Percentiles rank a stretch among this genome's conserved stretches.
phyloP scores from a whole-genome alignment of 441 rosid species.

The Erysimum pusillum region DNA sequence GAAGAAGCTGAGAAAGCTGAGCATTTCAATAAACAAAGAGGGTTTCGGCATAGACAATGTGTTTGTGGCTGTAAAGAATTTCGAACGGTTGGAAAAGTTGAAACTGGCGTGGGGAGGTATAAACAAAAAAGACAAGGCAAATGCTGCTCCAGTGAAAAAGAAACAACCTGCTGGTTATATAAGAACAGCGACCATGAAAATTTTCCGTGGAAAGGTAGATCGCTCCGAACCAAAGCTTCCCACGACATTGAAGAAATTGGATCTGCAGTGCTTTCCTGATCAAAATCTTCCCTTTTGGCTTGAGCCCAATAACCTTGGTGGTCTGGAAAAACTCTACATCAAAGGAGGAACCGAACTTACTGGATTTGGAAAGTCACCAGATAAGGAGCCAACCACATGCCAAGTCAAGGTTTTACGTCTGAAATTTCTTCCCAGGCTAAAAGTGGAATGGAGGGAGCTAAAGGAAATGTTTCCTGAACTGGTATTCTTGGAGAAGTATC shows the following conservation, averaged over 20 bases:
- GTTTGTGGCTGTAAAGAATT: neutral
- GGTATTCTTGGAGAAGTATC: slow-evolving; percentile 53
- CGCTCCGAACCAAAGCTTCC: slow-evolving; percentile 42
- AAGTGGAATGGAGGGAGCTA: slow-evolving; percentile 54
- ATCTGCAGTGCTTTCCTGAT: slow-evolving; percentile 59
- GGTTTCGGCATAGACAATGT: slow-evolving; percentile 15
- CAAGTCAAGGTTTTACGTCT: slow-evolving; percentile 48
- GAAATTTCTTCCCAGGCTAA: slow-evolving; percentile 50
- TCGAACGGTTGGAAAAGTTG: slow-evolving; percentile 46
- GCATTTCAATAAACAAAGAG: slow-evolving; percentile 47
- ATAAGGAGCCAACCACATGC: neutral
- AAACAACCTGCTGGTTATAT: too few species aligned
- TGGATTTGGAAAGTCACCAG: slow-evolving; percentile 29
- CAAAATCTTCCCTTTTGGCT: slow-evolving; percentile 43
- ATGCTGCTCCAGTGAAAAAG: too few species aligned
- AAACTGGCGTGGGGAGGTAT: slow-evolving; percentile 62
- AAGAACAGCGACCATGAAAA: too few species aligned
- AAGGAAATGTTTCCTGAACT: slow-evolving; percentile 43
- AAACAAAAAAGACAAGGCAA: neutral
- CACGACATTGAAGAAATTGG: slow-evolving; percentile 45
- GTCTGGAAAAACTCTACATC: slow-evolving; percentile 49
- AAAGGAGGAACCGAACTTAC: slow-evolving; percentile 54
- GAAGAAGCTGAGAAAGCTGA: slow-evolving; percentile 51
- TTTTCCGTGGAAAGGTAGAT: too few species aligned
- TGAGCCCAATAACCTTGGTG: slow-evolving; percentile 1